Conservation (phyloP, 148 eudicot species). For the Rhododendron ovatum region DNA sequence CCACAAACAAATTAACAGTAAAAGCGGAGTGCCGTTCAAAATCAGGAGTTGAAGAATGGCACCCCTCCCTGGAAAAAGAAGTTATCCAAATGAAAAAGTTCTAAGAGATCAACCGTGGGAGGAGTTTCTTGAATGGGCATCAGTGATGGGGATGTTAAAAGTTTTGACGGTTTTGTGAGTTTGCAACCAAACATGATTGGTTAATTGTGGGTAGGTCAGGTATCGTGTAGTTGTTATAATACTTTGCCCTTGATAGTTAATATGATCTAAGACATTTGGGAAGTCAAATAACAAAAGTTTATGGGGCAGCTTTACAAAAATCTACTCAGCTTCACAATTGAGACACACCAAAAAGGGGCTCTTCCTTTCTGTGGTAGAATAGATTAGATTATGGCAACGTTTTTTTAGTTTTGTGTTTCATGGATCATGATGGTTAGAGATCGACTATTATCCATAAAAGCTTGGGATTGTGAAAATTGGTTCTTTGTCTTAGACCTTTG, state of each 20-base stretch:
- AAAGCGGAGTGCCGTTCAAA: not conserved
- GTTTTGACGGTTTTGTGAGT: not conserved
- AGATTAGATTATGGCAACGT: not conserved
- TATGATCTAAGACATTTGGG: not conserved
- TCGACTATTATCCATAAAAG: not conserved
- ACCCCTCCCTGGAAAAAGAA: too few relatives aligned
- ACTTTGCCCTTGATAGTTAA: not conserved
- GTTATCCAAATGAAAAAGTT: too few relatives aligned
- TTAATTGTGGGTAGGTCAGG: not conserved
- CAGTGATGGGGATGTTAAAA: not conserved
- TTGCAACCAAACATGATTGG: not conserved
- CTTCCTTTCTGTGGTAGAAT: not conserved
- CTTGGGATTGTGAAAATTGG: not conserved
- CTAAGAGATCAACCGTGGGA: not conserved
- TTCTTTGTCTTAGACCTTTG: not conserved
- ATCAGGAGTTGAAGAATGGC: too few relatives aligned
- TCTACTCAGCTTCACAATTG: not conserved
- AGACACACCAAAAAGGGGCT: not conserved
- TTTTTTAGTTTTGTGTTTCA: not conserved
- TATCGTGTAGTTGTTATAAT: not conserved
- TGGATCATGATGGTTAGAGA: slow-evolving; percentile 3
- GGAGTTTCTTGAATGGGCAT: not conserved
- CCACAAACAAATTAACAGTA: not conserved
- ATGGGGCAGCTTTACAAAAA: not conserved
- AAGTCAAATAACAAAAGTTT: not conserved